Evolutionary conservation across 345 rosid genomes (phyloP), one percentile per base, ranked within the genome.

Genomic region (Mallotus nudiflorus): DNA sequence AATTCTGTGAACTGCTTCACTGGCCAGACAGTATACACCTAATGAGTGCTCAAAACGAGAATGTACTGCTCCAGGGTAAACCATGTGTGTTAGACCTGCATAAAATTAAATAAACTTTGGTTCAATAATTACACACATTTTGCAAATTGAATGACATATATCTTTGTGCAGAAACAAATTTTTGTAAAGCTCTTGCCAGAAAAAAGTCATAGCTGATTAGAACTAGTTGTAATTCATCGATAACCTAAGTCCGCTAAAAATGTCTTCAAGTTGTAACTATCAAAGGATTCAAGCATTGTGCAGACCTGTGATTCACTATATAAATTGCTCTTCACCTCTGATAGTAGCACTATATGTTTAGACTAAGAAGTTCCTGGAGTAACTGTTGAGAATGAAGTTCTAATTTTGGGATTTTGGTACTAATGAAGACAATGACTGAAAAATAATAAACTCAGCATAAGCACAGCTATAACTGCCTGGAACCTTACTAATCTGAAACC

Each of bases 21-120:
- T 58, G 35, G 80, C 80, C 18, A 72, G 73, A 62, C 58, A 67
- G 42, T 62, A 67, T n/a, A 77, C 80, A 45, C 80, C 80, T 29
- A 77, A 50, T 28, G 76, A 72, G 73, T 77, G 80, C 66, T 77
- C 80, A 67, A 71, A 77, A 11, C 80, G 72, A 67, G 80, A 77
- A 72, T 77, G 80, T 27, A 77, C 80, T 52, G 80, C 76, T 46
- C 76, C 80, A 0, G 80, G 80, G 54, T 72, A 77, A 25, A 77
- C 80, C 80, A 72, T 72, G 68, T 72, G 13, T n/a, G 76, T 48
- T 62, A 77, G 51, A 61, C 80, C 80, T 77, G 76, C 53, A 54
- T n/a, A 42, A 12, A 8, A 4, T 33, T 11, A 55, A 45, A 49
- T 31, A 40, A 52, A 52, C n/a, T 20, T 15, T 70, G 33, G 31